A percentile compares a stretch with the other conserved stretches of the same genome.
Conservation (phyloP, 1,284 basidiomycete genomes). For the Boletus holoroseus region DNA sequence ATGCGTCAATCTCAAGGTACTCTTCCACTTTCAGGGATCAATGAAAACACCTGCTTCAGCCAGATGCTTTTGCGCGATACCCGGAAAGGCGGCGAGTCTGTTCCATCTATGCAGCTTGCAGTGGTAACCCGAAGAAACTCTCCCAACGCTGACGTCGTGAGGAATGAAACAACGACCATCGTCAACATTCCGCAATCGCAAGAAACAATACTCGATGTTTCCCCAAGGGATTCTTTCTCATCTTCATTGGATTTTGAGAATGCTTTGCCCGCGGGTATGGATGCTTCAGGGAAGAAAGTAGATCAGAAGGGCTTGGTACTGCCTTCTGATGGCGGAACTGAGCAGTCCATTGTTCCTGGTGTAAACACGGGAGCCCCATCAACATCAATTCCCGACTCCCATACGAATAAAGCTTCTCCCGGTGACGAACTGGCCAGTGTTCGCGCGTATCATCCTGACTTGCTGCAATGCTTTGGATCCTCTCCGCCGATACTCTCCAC, state of each 20-base stretch:
- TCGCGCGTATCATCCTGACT: background rate
- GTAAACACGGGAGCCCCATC: background rate
- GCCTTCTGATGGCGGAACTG: background rate
- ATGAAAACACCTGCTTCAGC: background rate
- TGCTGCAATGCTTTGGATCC: background rate
- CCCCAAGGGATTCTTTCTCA: background rate
- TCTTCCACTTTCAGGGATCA: conserved; percentile 13
- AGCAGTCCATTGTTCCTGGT: background rate
- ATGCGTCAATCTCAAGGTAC: conserved; percentile 28
- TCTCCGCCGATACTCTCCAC: background rate
- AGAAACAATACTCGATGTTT: conserved; percentile 1
- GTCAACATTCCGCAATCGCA: conserved; percentile 1
- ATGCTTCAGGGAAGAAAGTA: background rate
- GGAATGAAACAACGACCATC: background rate
- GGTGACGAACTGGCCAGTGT: background rate
- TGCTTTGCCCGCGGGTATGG: background rate
- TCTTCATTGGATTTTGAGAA: background rate
- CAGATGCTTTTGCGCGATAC: background rate
- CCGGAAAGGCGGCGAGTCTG: background rate
- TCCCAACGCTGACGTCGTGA: background rate
- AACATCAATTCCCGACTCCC: background rate
- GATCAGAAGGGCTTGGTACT: background rate
- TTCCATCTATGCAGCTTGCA: background rate
- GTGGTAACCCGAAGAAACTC: background rate
- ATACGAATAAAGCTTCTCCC: background rate